Evolutionary conservation across 306 rosid species (phyloP).

Genomic region (Rubus idaeus): DNA sequence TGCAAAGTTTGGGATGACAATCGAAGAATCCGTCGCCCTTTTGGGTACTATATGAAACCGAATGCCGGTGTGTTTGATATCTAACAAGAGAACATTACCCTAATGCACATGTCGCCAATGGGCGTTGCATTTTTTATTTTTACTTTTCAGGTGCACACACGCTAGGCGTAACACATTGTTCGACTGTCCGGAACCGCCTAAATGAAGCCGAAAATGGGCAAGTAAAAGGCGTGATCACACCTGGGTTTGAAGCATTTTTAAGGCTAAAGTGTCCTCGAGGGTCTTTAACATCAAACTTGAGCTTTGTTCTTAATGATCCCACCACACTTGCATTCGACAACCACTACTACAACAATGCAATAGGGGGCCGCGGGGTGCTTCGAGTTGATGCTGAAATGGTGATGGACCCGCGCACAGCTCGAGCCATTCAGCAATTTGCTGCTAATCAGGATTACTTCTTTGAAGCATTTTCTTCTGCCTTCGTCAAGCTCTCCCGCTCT

Average conservation of each 20-base stretch:
- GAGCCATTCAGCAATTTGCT: slow-evolving; percentile 7
- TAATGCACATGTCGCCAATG: not conserved
- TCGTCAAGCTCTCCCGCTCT: slow-evolving; percentile 34
- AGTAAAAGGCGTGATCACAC: slow-evolving; percentile 16
- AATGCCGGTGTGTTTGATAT: not conserved
- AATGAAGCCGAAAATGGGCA: slow-evolving; percentile 9
- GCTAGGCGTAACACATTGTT: slow-evolving; percentile 34
- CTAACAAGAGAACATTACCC: not conserved
- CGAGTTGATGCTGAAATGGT: slow-evolving; percentile 34
- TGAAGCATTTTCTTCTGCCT: slow-evolving; percentile 33
- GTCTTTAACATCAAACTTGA: slow-evolving; percentile 18
- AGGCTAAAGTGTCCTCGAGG: slow-evolving; percentile 27
- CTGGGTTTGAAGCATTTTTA: slow-evolving; percentile 28
- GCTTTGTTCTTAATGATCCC: slow-evolving; percentile 32
- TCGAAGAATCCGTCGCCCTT: slow-evolving; percentile 35
- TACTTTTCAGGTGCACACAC: slow-evolving; percentile 30
- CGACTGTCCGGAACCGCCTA: slow-evolving; percentile 24
- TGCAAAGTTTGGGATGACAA: slow-evolving; percentile 28
- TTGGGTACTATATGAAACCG: slow-evolving; percentile 9
- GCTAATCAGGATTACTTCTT: slow-evolving; percentile 27
- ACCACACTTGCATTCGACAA: slow-evolving; percentile 30
- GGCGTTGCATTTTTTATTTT: not conserved
- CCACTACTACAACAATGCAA: slow-evolving; percentile 24
- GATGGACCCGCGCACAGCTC: slow-evolving; percentile 28
- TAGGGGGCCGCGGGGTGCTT: slow-evolving; percentile 32